Evolutionary conservation across 2,329 filamentous ascomycete genomes (phyloP).

Genomic region (Neocucurbitaria cava): DNA sequence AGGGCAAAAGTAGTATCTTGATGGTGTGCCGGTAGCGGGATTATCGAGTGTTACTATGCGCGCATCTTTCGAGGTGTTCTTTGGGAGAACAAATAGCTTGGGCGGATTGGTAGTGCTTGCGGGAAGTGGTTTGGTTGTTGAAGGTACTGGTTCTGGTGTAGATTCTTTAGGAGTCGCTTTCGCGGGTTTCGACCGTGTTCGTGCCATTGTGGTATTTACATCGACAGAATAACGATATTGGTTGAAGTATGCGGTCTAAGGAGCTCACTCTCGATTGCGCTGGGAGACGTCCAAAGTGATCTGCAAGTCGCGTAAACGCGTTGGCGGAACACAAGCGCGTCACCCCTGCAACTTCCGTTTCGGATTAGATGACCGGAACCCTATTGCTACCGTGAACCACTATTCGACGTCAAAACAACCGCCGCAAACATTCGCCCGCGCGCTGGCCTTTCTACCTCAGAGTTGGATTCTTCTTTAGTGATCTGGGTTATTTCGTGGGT

Average conservation of each 20-base stretch:
- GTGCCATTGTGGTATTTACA: conserved; percentile 34
- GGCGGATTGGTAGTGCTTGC: conserved; percentile 52
- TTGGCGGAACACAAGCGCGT: conserved; percentile 28
- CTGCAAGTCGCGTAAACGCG: conserved; percentile 21
- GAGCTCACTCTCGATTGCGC: neutral
- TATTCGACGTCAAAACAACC: conserved; percentile 23
- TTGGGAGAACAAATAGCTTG: conserved; percentile 66
- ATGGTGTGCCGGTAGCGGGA: conserved; percentile 57
- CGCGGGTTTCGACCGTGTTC: conserved; percentile 44
- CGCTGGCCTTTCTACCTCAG: neutral
- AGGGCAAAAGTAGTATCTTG: conserved; percentile 66
- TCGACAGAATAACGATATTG: neutral
- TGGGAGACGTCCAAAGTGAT: neutral
- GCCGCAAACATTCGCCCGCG: neutral
- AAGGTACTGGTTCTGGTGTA: conserved; percentile 30
- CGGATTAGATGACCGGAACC: conserved; percentile 34
- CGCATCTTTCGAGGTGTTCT: conserved; percentile 58
- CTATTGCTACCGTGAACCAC: conserved; percentile 29
- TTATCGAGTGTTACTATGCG: conserved; percentile 64
- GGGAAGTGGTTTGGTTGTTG: conserved; percentile 40
- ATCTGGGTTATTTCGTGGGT: neutral
- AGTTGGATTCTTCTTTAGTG: neutral
- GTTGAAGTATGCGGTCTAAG: neutral
- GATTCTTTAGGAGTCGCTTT: conserved; percentile 20
- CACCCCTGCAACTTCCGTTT: conserved; percentile 37